A percentile compares a stretch with the other conserved stretches of the same genome.
These are phyloP conservation scores for Wickerhamiella bombiphila DNA, from an alignment of 805 yeast species.

Conservation along the genomic window DNA sequence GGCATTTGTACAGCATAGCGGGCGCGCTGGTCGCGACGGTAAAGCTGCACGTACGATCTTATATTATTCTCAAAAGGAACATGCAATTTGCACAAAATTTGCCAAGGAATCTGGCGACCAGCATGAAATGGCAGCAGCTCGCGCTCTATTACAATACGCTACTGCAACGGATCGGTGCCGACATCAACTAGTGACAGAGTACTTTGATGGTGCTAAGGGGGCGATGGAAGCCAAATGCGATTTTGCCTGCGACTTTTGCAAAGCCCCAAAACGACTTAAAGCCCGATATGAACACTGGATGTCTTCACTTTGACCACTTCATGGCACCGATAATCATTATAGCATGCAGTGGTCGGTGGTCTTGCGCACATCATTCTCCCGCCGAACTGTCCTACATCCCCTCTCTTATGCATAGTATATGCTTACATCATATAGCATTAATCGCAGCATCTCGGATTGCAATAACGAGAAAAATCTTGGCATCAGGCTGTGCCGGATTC, in stretches of 20 bases:
- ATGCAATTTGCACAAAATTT: conserved; percentile 67
- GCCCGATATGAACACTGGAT: conserved; percentile 11
- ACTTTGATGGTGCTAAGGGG: conserved; percentile 65
- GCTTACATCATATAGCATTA: too few relatives aligned
- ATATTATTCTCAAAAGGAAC: conserved; percentile 49
- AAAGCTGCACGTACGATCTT: conserved; percentile 66
- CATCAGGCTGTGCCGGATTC: too few relatives aligned
- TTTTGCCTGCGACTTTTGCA: conserved; percentile 76
- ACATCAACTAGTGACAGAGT: conserved; percentile 68
- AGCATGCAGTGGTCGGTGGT: too few relatives aligned
- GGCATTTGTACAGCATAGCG: conserved; percentile 95
- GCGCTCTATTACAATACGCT: conserved; percentile 13
- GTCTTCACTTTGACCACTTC: too few relatives aligned
- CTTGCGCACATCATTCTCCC: too few relatives aligned
- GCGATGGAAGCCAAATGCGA: conserved; percentile 37
- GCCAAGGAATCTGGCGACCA: conserved; percentile 47
- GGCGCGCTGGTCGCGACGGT: conserved; percentile 97
- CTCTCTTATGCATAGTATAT: too few relatives aligned
- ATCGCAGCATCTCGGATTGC: too few relatives aligned
- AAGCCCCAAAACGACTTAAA: conserved; percentile 7
- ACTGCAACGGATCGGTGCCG: conserved; percentile 56
- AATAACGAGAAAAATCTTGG: too few relatives aligned
- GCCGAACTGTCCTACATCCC: too few relatives aligned
- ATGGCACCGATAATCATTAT: too few relatives aligned
- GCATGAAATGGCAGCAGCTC: conserved; percentile 2